Percentiles rank a stretch among this genome's conserved stretches.
phyloP scores from a whole-genome alignment of 2,329 filamentous ascomycete genomes.

The Microdochium bolleyi region DNA sequence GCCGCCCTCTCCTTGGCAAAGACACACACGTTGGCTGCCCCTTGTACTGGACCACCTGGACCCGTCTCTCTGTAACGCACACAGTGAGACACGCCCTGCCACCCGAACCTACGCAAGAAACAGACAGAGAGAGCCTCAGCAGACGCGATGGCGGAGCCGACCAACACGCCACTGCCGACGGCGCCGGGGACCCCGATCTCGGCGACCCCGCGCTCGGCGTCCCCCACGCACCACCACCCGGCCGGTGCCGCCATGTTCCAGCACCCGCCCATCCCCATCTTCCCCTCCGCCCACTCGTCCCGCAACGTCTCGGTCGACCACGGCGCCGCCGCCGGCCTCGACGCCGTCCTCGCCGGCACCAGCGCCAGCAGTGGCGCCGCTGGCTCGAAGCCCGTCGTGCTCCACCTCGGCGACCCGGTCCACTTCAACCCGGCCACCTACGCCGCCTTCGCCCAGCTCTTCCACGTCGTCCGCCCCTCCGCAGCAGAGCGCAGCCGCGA shows the following conservation, averaged over 20 bases:
- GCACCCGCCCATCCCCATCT: conserved; percentile 10
- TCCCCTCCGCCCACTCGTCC: conserved; percentile 15
- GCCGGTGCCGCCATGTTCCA: conserved; percentile 5
- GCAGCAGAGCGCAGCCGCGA: conserved; percentile 39
- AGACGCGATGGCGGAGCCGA: conserved; percentile 33
- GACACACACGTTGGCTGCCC: no score
- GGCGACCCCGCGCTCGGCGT: conserved; percentile 34
- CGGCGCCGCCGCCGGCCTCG: conserved; percentile 4
- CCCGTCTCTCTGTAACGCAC: not conserved
- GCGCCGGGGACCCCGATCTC: conserved; percentile 19
- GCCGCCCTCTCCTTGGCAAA: no score
- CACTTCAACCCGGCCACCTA: conserved; percentile 41
- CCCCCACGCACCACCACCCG: conserved; percentile 21
- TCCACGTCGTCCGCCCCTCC: conserved; percentile 43
- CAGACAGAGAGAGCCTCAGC: not conserved
- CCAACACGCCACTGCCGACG: conserved; percentile 35
- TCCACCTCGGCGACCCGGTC: conserved; percentile 65
- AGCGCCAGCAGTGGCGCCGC: conserved; percentile 7
- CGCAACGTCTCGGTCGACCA: conserved; percentile 9
- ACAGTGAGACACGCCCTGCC: not conserved
- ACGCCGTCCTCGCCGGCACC: conserved; percentile 11
- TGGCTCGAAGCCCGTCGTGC: conserved; percentile 43
- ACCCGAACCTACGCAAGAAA: not conserved
- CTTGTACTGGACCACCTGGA: no score
- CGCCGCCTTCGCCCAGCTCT: conserved; percentile 30